These are phyloP conservation scores for Naganishia antarctica DNA, from an alignment of 768 basidiomycete genomes.

Conservation along the genomic window DNA sequence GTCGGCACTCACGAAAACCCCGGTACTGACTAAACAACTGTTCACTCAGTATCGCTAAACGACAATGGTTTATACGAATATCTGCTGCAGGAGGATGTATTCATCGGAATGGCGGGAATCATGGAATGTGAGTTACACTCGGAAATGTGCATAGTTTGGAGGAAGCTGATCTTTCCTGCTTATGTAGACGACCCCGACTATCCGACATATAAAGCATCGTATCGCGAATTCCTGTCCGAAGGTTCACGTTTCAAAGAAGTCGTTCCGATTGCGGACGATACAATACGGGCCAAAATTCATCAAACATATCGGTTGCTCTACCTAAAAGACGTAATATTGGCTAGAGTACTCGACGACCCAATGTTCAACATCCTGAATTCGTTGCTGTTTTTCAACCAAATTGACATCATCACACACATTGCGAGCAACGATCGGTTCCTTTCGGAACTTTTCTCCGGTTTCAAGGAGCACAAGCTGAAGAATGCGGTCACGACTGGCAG, in stretches of 20 bases:
- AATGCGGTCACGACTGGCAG: not conserved
- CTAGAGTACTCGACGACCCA: conserved; percentile 87
- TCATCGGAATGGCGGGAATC: conserved; percentile 89
- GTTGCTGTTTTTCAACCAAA: conserved; percentile 97
- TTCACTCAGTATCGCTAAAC: conserved; percentile 76
- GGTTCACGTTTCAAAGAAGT: conserved; percentile 84
- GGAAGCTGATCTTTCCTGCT: too few relatives aligned
- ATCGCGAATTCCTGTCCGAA: conserved; percentile 83
- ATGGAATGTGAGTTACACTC: conserved; percentile 90
- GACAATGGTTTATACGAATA: conserved; percentile 93
- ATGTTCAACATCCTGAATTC: conserved; percentile 96
- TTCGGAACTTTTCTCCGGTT: conserved; percentile 62
- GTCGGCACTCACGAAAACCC: not conserved
- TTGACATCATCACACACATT: conserved; percentile 89
- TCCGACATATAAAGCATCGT: conserved; percentile 91
- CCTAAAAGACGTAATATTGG: conserved; percentile 96
- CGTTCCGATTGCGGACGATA: conserved; percentile 69
- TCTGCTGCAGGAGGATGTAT: conserved; percentile 85
- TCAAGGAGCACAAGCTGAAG: conserved; percentile 30
- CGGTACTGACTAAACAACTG: not conserved
- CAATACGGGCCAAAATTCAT: conserved; percentile 81
- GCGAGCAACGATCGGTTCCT: conserved; percentile 73
- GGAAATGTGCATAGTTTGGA: too few relatives aligned
- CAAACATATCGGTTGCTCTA: conserved; percentile 95
- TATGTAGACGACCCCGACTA: conserved; percentile 99